phyloP scores from a whole-genome alignment of 768 basidiomycete genomes.

The Podaxis rugospora region DNA sequence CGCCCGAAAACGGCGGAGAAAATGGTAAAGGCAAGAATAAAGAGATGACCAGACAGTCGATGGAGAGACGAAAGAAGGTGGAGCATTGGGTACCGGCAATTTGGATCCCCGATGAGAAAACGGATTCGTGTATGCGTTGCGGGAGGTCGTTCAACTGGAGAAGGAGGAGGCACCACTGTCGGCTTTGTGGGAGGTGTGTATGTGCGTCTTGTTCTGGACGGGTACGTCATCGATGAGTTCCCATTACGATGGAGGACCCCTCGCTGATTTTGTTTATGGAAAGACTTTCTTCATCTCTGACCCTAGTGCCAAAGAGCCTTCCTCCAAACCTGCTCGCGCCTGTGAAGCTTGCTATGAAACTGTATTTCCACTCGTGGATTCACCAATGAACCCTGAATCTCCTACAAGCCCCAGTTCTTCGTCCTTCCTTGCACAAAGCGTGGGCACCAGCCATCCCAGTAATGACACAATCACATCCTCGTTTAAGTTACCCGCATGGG shows the following conservation, averaged over 20 bases:
- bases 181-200: slow-evolving; percentile 82
- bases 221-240: slow-evolving; percentile 38
- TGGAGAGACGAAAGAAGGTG: slow-evolving; percentile 47
- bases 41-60: slow-evolving; percentile 15
- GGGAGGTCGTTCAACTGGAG: slow-evolving; percentile 72
- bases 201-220: slow-evolving; percentile 80
- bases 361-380: slow-evolving; percentile 67
- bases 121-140: slow-evolving; percentile 85
- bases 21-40: slow-evolving; percentile 15
- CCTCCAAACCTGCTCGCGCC: slow-evolving; percentile 61
- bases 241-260: slow-evolving; percentile 1
- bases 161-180: slow-evolving; percentile 79
- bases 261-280: neutral
- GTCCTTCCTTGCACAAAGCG: neutral
- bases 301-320: slow-evolving; percentile 34
- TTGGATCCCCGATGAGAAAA: slow-evolving; percentile 87
- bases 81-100: slow-evolving; percentile 88
- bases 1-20: slow-evolving; percentile 16
- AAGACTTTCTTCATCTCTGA: slow-evolving; percentile 86
- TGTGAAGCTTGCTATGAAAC: slow-evolving; percentile 86
- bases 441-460: slow-evolving; percentile 3
- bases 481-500: slow-evolving; percentile 46
- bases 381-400: slow-evolving; percentile 16
- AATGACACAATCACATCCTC: slow-evolving; percentile 44
- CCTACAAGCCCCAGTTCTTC: slow-evolving; percentile 3